These are phyloP conservation scores for Botrytis byssoidea DNA, from an alignment of 2,329 filamentous ascomycete species.

Conservation along the genomic window DNA sequence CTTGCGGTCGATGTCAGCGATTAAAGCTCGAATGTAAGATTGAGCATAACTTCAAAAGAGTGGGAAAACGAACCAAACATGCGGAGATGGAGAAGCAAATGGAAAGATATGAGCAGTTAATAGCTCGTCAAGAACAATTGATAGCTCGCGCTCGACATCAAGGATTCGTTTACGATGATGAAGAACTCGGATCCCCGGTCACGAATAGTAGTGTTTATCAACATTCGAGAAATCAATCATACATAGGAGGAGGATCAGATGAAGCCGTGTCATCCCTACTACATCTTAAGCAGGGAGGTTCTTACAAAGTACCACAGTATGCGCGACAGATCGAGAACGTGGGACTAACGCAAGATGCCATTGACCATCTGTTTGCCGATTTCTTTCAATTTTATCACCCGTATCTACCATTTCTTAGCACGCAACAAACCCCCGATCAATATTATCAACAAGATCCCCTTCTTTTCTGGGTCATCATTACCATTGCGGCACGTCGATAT, in stretches of 20 bases:
- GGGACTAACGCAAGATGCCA: slow-evolving; percentile 62
- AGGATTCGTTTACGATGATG: slow-evolving; percentile 54
- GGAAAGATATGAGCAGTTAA: slow-evolving; percentile 61
- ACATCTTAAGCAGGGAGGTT: slow-evolving; percentile 63
- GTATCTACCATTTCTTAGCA: slow-evolving; percentile 73
- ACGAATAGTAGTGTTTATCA: slow-evolving; percentile 54
- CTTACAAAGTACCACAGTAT: slow-evolving; percentile 42
- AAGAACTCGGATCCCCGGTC: slow-evolving; percentile 59
- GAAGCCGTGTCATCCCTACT: slow-evolving; percentile 66
- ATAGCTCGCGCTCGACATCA: slow-evolving; percentile 59
- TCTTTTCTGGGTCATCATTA: slow-evolving; percentile 81
- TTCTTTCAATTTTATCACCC: slow-evolving; percentile 76
- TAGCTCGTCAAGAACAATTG: slow-evolving; percentile 52
- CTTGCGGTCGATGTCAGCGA: slow-evolving; percentile 74
- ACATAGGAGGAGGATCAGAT: slow-evolving; percentile 59
- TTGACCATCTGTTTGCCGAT: slow-evolving; percentile 65
- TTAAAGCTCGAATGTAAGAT: slow-evolving; percentile 82
- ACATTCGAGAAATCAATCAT: slow-evolving; percentile 57
- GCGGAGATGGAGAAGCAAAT: slow-evolving; percentile 86
- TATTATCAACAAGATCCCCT: slow-evolving; percentile 77
- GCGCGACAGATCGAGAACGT: slow-evolving; percentile 55
- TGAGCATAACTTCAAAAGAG: slow-evolving; percentile 82
- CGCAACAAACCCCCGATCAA: slow-evolving; percentile 63
- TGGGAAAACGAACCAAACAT: slow-evolving; percentile 79
- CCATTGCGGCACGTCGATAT: slow-evolving; percentile 72